A percentile compares a stretch with the other conserved stretches of the same genome.
Conservation (phyloP, 2,329 filamentous ascomycete genomes). For the Byssochlamys sp. region DNA sequence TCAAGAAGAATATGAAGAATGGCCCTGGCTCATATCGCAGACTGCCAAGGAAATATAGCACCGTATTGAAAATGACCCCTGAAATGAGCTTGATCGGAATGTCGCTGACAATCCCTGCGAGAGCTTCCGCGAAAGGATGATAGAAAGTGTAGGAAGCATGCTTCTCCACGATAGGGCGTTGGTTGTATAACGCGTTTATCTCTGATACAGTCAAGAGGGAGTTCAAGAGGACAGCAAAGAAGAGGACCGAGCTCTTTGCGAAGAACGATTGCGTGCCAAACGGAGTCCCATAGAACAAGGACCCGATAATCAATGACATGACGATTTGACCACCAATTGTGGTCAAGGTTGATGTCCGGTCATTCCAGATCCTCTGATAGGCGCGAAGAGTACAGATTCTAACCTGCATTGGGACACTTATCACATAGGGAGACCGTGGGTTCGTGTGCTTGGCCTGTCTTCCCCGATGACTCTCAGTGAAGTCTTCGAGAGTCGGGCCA, state of each 20-base stretch:
- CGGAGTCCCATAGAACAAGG: conserved; percentile 57
- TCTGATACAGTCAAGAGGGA: conserved; percentile 56
- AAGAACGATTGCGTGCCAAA: conserved; percentile 1
- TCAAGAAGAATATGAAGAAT: conserved; percentile 57
- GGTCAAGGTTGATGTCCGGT: conserved; percentile 64
- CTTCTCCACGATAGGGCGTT: conserved; percentile 88
- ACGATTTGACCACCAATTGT: conserved; percentile 57
- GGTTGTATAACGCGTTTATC: conserved; percentile 77
- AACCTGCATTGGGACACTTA: conserved; percentile 68
- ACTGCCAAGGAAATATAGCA: conserved; percentile 71
- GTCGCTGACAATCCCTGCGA: conserved; percentile 76
- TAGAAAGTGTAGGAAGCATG: conserved; percentile 81
- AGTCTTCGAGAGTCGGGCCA: conserved; percentile 20
- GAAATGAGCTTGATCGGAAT: conserved; percentile 73
- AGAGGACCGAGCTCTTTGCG: background rate
- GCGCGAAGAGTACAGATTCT: conserved; percentile 73
- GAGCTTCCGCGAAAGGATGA: conserved; percentile 77
- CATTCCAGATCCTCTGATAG: conserved; percentile 62
- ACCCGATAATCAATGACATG: conserved; percentile 68
- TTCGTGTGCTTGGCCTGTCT: conserved; percentile 30
- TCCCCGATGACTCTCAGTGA: conserved; percentile 22
- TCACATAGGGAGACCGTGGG: conserved; percentile 55
- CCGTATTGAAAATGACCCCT: conserved; percentile 65
- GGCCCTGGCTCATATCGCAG: conserved; percentile 25
- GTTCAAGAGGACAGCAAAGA: conserved; percentile 32